Evolutionary conservation across 2,329 filamentous ascomycete genomes (phyloP).

Genomic region (Sporothrix sp.): DNA sequence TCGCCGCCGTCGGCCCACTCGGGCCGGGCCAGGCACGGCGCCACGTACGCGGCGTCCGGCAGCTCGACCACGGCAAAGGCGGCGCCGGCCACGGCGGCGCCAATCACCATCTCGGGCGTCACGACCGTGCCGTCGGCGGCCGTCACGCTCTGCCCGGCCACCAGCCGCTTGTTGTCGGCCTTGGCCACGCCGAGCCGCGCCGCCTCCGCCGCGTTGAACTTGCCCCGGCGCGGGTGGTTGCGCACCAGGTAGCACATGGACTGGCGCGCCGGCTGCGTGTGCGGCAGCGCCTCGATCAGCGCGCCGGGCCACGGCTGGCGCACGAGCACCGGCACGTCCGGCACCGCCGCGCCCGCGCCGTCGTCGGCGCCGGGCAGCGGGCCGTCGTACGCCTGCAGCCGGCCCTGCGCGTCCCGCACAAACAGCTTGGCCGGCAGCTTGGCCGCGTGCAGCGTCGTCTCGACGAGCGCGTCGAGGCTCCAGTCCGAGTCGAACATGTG

Average conservation of each 20-base stretch:
- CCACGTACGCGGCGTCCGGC: conserved; percentile 59
- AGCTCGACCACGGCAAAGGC: conserved; percentile 76
- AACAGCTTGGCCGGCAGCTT: conserved; percentile 62
- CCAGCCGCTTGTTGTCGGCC: conserved; percentile 48
- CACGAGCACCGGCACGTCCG: conserved; percentile 61
- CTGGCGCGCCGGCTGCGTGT: conserved; percentile 52
- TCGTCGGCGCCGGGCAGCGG: conserved; percentile 45
- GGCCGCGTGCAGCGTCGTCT: conserved; percentile 56
- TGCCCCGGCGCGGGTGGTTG: conserved; percentile 65
- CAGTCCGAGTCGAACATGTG: conserved; percentile 74
- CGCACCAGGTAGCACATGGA: conserved; percentile 83
- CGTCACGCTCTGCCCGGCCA: conserved; percentile 52
- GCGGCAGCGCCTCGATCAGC: conserved; percentile 53
- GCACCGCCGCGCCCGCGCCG: conserved; percentile 28
- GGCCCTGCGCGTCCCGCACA: conserved; percentile 52
- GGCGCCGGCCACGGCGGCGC: conserved; percentile 52
- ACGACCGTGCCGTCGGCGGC: conserved; percentile 58
- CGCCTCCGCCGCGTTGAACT: conserved; percentile 62
- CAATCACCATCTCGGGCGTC: conserved; percentile 81
- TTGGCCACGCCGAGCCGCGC: conserved; percentile 52
- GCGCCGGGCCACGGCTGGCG: conserved; percentile 72
- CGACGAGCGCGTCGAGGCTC: conserved; percentile 59
- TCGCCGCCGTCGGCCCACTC: conserved; percentile 58
- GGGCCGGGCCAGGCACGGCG: conserved; percentile 55
- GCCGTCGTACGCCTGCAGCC: conserved; percentile 60